Conservation (phyloP, 1,284 basidiomycete genomes). For the Tausonia pullulans region DNA sequence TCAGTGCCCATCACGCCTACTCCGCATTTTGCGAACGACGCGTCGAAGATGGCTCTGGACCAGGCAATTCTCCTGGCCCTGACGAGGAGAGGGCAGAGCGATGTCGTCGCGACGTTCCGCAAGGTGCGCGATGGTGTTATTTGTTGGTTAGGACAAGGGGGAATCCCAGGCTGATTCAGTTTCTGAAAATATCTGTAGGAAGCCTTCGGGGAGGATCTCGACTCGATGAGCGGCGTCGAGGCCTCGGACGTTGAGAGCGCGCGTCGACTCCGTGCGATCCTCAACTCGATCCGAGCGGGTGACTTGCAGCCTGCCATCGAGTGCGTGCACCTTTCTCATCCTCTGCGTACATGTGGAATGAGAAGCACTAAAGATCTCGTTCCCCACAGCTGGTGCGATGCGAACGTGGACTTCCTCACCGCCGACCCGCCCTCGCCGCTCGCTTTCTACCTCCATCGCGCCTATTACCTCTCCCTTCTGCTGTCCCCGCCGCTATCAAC, state of each 20-base stretch:
- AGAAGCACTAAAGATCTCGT: constrained; percentile 68
- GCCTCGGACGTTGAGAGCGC: constrained; percentile 42
- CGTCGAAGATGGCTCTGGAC: constrained; percentile 54
- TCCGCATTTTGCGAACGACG: constrained; percentile 53
- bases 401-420: constrained; percentile 35
- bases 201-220: constrained; percentile 24
- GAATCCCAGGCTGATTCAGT: neutral
- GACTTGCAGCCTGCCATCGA: constrained; percentile 61
- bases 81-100: constrained; percentile 65
- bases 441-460: constrained; percentile 76
- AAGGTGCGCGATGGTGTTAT: constrained; percentile 39
- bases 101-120: constrained; percentile 58
- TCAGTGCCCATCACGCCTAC: constrained; percentile 32
- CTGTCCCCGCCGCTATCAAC: constrained; percentile 35
- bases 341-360: constrained; percentile 10
- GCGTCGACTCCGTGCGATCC: constrained; percentile 50
- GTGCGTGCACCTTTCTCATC: constrained; percentile 38
- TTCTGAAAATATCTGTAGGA: constrained; percentile 26
- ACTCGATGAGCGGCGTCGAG: too few species aligned
- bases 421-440: constrained; percentile 50
- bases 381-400: constrained; percentile 41
- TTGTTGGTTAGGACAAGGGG: neutral
- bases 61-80: constrained; percentile 63
- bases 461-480: constrained; percentile 65
- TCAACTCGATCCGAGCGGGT: constrained; percentile 52